Conservation (phyloP, 2,329 filamentous ascomycete species). For the Xylaria sp. region DNA sequence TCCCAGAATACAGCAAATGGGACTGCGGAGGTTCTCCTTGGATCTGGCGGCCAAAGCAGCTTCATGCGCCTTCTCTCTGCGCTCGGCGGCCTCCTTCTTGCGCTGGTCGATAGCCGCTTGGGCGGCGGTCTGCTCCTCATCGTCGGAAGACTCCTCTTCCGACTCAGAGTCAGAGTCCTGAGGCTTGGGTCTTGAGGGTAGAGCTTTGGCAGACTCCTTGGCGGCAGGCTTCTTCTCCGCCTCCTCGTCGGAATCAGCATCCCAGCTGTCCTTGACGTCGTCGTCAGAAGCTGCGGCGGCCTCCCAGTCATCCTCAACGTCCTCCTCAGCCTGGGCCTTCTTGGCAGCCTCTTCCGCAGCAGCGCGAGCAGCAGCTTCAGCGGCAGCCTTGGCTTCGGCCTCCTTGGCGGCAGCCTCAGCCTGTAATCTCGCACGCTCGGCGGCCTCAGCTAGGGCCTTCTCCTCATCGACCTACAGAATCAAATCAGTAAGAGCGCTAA, state of each 20-base stretch:
- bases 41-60: conserved; percentile 87
- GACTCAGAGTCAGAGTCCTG: conserved; percentile 37
- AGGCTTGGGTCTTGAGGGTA: conserved; percentile 33
- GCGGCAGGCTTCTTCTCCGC: conserved; percentile 37
- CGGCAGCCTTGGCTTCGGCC: conserved; percentile 55
- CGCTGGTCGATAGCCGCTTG: conserved; percentile 66
- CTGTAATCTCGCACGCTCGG: conserved; percentile 62
- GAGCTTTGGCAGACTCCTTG: conserved; percentile 20
- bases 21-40: conserved; percentile 89
- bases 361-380: conserved; percentile 52
- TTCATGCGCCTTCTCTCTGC: conserved; percentile 84
- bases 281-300: conserved; percentile 70
- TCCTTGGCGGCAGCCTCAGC: conserved; percentile 63
- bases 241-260: conserved; percentile 75
- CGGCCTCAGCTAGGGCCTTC: conserved; percentile 70
- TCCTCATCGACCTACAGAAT: conserved; percentile 62
- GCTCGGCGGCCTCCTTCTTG: conserved; percentile 84
- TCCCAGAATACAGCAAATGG: conserved; percentile 98
- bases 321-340: conserved; percentile 51
- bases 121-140: conserved; percentile 70
- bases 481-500: conserved; percentile 7
- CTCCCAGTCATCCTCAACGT: conserved; percentile 82
- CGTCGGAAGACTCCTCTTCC: conserved; percentile 60
- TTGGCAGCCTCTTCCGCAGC: conserved; percentile 50
- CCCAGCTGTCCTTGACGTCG: conserved; percentile 91